A percentile compares a stretch with the other conserved stretches of the same genome.
These are phyloP conservation scores for Sinapis alba DNA, from an alignment of 441 rosid genomes.

Conservation along the genomic window DNA sequence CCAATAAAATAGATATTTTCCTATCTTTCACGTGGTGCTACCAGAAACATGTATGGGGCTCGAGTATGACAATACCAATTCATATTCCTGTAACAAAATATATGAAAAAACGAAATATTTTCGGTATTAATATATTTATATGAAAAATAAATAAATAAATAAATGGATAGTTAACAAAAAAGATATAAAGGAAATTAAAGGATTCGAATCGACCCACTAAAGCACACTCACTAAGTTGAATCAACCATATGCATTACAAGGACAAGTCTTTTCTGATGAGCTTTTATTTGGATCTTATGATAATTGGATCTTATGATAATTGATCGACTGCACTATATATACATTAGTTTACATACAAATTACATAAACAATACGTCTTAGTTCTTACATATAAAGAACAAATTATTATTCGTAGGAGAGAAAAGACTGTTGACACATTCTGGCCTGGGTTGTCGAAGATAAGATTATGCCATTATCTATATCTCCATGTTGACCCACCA, in stretches of 20 bases:
- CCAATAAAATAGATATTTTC: no score
- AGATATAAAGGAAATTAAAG: background rate
- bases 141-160: background rate
- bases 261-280: constrained; percentile 41
- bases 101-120: background rate
- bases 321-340: background rate
- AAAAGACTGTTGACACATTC: constrained; percentile 12
- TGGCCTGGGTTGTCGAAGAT: background rate
- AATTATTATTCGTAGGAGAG: background rate
- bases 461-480: constrained; percentile 19
- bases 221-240: constrained; percentile 31
- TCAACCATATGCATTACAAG: constrained; percentile 40
- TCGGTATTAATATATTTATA: background rate
- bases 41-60: constrained; percentile 39
- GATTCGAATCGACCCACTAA: constrained; percentile 33
- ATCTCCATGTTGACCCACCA: constrained; percentile 29
- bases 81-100: background rate
- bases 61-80: constrained; percentile 28
- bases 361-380: constrained; percentile 10
- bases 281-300: constrained; percentile 34
- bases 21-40: constrained; percentile 37
- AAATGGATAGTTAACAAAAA: background rate
- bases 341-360: constrained; percentile 3
- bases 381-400: background rate
- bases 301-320: no score